Conservation (phyloP, 169 alveolate species). For the Theileria sp. region DNA sequence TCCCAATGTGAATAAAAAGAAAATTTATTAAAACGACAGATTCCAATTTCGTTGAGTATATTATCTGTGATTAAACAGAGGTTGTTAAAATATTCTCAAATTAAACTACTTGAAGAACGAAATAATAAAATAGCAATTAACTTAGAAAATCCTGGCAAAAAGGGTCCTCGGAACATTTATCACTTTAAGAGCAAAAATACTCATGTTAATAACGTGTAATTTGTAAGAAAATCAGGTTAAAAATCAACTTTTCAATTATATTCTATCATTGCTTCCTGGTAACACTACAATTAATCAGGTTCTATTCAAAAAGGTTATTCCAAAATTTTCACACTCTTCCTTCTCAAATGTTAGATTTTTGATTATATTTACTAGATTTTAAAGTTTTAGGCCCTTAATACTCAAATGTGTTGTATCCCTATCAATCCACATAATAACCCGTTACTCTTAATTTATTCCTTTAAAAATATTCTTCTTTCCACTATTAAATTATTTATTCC, state of each 20-base stretch:
- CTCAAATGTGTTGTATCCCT: not conserved
- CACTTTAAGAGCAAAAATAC: not conserved
- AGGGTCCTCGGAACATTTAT: not conserved
- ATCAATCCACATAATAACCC: not conserved
- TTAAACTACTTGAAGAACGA: not conserved
- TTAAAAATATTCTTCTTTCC: not conserved
- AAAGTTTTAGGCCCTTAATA: not conserved
- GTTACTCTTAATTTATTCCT: not conserved
- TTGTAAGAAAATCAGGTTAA: not conserved
- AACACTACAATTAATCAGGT: conserved; percentile 13
- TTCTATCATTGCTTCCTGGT: not conserved
- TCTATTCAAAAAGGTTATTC: not conserved
- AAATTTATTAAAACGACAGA: not conserved
- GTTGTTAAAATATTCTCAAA: not conserved
- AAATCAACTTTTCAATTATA: not conserved
- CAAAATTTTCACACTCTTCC: not conserved
- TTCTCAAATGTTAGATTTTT: not conserved
- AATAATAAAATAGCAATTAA: not conserved
- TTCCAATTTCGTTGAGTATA: not conserved
- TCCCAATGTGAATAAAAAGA: not conserved
- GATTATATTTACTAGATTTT: not conserved
- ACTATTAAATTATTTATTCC: not conserved
- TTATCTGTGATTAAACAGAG: not conserved
- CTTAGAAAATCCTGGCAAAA: not conserved
- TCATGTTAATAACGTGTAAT: not conserved